Conservation (phyloP, 2,329 filamentous ascomycete genomes). For the Scedosporium apiospermum region DNA sequence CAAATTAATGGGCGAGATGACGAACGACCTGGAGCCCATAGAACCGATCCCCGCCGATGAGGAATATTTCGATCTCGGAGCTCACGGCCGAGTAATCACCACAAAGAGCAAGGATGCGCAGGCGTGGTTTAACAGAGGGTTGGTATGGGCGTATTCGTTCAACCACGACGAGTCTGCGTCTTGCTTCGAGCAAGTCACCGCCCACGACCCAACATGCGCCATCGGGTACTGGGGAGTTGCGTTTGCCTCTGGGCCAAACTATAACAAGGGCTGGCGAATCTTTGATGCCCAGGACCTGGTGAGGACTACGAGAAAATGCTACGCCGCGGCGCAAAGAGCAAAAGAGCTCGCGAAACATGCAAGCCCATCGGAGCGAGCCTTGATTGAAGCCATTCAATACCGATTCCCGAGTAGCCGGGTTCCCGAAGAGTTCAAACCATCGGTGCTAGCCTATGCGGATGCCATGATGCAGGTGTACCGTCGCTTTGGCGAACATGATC, state of each 20-base stretch:
- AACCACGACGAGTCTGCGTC: constrained; percentile 62
- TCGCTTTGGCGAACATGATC: constrained; percentile 27
- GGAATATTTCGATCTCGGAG: constrained; percentile 51
- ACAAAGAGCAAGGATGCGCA: constrained; percentile 43
- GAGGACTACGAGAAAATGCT: constrained; percentile 26
- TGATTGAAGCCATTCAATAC: constrained; percentile 52
- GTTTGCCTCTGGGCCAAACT: constrained; percentile 65
- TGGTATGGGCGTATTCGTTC: constrained; percentile 68
- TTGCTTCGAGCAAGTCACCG: constrained; percentile 54
- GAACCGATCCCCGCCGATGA: not conserved
- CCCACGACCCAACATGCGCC: constrained; percentile 41
- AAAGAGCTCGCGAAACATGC: constrained; percentile 21
- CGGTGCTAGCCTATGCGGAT: constrained; percentile 38
- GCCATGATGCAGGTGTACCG: constrained; percentile 28
- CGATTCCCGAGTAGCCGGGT: constrained; percentile 46
- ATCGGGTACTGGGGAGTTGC: constrained; percentile 64
- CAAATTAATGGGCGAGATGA: not conserved
- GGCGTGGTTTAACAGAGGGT: constrained; percentile 60
- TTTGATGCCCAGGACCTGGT: constrained; percentile 55
- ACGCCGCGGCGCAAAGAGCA: constrained; percentile 33
- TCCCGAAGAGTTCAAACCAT: constrained; percentile 38
- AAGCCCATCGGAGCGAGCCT: constrained; percentile 27
- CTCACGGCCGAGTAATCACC: constrained; percentile 44
- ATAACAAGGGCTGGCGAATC: constrained; percentile 66
- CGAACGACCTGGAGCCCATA: not conserved